Conservation (phyloP, 345 rosid species). For the Geranium rotundifolium region DNA sequence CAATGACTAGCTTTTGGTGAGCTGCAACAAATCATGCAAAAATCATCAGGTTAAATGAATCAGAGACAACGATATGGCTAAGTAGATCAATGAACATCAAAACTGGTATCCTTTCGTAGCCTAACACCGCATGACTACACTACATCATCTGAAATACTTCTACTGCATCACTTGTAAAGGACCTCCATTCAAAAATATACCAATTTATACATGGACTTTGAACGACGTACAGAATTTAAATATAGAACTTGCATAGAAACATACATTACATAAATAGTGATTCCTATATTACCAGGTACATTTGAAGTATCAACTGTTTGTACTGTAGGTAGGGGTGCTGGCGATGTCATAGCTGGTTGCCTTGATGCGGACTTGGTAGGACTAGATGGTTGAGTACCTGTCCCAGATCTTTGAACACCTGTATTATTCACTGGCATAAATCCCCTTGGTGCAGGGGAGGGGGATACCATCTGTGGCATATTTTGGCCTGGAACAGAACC, state of each 20-base stretch:
- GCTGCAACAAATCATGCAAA: slow-evolving; percentile 35
- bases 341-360: slow-evolving; percentile 51
- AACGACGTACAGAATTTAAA: slow-evolving; percentile 5
- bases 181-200: background rate
- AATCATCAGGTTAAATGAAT: background rate
- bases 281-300: slow-evolving; percentile 53
- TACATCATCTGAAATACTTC: background rate
- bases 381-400: slow-evolving; percentile 53
- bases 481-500: slow-evolving; percentile 40
- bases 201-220: background rate
- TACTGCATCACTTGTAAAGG: background rate
- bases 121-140: background rate
- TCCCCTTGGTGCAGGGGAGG: slow-evolving; percentile 38
- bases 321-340: slow-evolving; percentile 78
- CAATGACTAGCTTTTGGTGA: slow-evolving; percentile 58
- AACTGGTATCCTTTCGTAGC: background rate
- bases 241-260: background rate
- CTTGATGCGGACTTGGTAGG: slow-evolving; percentile 45
- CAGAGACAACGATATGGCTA: background rate
- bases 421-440: slow-evolving; percentile 55
- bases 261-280: background rate
- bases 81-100: background rate
- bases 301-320: slow-evolving; percentile 84
- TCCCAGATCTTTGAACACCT: slow-evolving; percentile 61
- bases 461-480: slow-evolving; percentile 49